phyloP scores from a whole-genome alignment of 345 rosid genomes.

The Syzygium aqueum region DNA sequence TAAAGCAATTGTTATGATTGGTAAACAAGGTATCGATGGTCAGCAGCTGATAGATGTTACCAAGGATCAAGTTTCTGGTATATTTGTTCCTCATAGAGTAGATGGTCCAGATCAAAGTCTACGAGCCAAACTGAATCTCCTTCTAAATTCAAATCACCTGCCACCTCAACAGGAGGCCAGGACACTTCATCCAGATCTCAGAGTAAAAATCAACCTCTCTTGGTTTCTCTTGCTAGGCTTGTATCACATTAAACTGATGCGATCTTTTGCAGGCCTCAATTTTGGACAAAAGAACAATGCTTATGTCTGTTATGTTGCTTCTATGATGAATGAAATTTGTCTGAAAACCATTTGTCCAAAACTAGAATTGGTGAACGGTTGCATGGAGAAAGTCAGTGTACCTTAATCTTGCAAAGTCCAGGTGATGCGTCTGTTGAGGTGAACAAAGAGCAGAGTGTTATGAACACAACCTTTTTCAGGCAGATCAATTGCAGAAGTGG shows the following conservation, averaged over 20 bases:
- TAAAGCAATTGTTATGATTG: not conserved
- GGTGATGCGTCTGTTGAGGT: constrained; percentile 14
- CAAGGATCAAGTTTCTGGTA: constrained; percentile 4
- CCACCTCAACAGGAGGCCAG: not conserved
- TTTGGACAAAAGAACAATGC: constrained; percentile 34
- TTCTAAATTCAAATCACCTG: not conserved
- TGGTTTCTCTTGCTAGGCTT: not conserved
- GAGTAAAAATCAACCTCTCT: not conserved
- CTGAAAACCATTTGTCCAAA: constrained; percentile 44
- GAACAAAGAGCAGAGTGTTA: constrained; percentile 14
- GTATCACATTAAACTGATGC: not conserved
- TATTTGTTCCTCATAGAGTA: too few species aligned
- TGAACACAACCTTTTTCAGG: not conserved
- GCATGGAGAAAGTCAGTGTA: not conserved
- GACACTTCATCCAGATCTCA: not conserved
- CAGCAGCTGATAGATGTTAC: not conserved
- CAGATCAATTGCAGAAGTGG: not conserved
- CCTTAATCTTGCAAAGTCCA: constrained; percentile 4
- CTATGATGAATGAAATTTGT: constrained; percentile 57
- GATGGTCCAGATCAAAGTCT: constrained; percentile 1
- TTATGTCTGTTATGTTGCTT: constrained; percentile 48
- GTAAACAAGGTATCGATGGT: not conserved
- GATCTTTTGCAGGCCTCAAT: constrained; percentile 25
- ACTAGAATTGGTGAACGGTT: constrained; percentile 28
- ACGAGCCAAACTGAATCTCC: constrained; percentile 4